Percentiles rank a stretch among this genome's conserved stretches.
Conservation (phyloP, 2,329 filamentous ascomycete genomes). For the Neofusicoccum laricinum region DNA sequence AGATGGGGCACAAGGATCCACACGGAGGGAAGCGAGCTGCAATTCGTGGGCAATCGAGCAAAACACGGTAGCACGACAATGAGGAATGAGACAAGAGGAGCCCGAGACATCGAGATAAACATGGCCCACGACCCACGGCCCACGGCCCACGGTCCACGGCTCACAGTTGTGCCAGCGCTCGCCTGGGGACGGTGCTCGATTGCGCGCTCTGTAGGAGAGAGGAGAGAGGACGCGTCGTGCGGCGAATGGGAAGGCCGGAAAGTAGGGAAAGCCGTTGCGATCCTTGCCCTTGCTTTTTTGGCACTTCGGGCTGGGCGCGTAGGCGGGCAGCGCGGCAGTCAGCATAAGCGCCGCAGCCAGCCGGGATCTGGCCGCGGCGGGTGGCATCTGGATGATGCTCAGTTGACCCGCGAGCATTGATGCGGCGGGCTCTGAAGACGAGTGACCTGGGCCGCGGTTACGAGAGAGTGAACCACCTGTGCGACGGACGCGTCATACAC, state of each 20-base stretch:
- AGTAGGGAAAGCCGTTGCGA: neutral
- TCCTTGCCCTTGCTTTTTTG: neutral
- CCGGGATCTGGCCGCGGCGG: neutral
- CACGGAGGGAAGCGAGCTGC: constrained; percentile 2
- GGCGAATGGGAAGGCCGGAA: neutral
- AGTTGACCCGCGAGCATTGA: constrained; percentile 7
- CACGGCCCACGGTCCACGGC: neutral
- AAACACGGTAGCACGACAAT: constrained; percentile 14
- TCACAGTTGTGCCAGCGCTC: neutral
- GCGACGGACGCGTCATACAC: constrained; percentile 8
- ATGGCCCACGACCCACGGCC: neutral
- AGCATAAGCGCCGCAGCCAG: constrained; percentile 7
- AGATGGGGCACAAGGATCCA: constrained; percentile 12
- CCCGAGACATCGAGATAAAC: constrained; percentile 10
- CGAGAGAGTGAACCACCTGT: constrained; percentile 12
- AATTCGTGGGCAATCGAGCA: constrained; percentile 5
- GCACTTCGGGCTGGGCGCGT: constrained; percentile 3
- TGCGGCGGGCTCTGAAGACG: constrained; percentile 6
- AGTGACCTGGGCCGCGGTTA: constrained; percentile 5
- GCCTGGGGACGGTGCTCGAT: neutral
- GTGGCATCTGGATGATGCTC: neutral
- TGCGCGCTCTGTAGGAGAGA: neutral
- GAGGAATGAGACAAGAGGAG: constrained; percentile 15
- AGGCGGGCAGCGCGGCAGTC: constrained; percentile 13
- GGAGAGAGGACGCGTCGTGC: neutral